Conservation (phyloP, 495 filamentous ascomycete genomes). For the Thermochaetoides thermophila region DNA sequence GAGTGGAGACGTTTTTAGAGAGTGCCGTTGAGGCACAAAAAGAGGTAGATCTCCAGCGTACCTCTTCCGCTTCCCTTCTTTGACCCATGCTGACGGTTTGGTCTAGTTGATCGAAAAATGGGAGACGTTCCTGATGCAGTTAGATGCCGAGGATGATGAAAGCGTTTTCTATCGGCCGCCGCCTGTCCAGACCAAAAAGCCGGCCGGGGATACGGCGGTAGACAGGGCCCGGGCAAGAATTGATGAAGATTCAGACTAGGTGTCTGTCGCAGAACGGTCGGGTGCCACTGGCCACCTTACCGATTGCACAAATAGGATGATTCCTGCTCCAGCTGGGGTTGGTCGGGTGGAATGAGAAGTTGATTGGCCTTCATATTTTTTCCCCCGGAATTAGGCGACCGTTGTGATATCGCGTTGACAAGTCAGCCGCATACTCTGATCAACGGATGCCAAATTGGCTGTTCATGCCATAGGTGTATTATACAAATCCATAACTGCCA, state of each 20-base stretch:
- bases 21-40: slow-evolving; percentile 96
- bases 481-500: slow-evolving; percentile 5
- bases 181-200: slow-evolving; percentile 28
- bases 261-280: slow-evolving; percentile 4
- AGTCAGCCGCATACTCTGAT: no score
- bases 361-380: no score
- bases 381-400: no score
- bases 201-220: slow-evolving; percentile 32
- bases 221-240: slow-evolving; percentile 35
- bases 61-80: not conserved
- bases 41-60: slow-evolving; percentile 60
- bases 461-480: slow-evolving; percentile 8
- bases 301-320: not conserved
- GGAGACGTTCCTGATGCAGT: slow-evolving; percentile 93
- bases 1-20: slow-evolving; percentile 93
- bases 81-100: slow-evolving; percentile 10
- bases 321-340: no score
- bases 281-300: not conserved
- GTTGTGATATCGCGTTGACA: no score
- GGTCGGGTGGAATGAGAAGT: no score
- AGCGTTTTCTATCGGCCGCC: slow-evolving; percentile 58
- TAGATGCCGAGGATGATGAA: slow-evolving; percentile 85
- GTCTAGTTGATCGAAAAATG: slow-evolving; percentile 87
- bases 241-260: slow-evolving; percentile 37
- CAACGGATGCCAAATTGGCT: not conserved